Conservation (phyloP, 768 basidiomycete genomes). For the Leccinellum luteum region DNA sequence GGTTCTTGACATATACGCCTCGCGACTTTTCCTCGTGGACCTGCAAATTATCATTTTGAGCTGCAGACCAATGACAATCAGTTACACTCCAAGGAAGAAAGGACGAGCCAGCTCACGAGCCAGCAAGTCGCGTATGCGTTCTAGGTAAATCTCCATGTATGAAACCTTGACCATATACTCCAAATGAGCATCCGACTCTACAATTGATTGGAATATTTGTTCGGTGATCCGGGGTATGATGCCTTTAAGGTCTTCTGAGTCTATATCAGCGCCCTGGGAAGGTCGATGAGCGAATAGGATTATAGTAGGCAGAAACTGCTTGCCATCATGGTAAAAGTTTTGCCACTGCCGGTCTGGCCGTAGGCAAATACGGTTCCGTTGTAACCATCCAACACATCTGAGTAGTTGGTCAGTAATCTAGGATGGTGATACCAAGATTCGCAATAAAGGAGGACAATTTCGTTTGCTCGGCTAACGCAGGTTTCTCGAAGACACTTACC, state of each 20-base stretch:
- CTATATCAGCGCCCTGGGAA: constrained; percentile 93
- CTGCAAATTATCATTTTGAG: constrained; percentile 97
- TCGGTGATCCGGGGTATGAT: constrained; percentile 98
- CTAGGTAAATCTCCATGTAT: constrained; percentile 99
- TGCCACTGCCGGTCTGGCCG: constrained; percentile 95
- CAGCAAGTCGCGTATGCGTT: constrained; percentile 91
- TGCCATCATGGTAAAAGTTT: constrained; percentile 99
- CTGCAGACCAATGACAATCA: constrained; percentile 36
- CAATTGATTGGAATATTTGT: constrained; percentile 97
- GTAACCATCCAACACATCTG: constrained; percentile 98
- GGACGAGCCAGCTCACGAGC: constrained; percentile 64
- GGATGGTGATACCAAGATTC: neutral
- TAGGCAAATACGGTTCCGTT: constrained; percentile 98
- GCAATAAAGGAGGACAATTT: constrained; percentile 4
- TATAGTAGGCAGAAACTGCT: constrained; percentile 14
- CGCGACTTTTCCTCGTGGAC: constrained; percentile 98
- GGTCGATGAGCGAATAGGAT: constrained; percentile 8
- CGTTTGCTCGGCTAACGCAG: constrained; percentile 1
- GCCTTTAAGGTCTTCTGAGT: constrained; percentile 88
- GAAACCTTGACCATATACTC: constrained; percentile 99
- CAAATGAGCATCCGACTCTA: constrained; percentile 89
- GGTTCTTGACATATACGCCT: constrained; percentile 96
- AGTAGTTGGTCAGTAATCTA: constrained; percentile 18
- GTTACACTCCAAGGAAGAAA: neutral
- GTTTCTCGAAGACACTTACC: constrained; percentile 44